Evolutionary conservation across 768 basidiomycete genomes (phyloP), one percentile per base, ranked within the genome.

Genomic region (Leccinellum rugosiceps): DNA sequence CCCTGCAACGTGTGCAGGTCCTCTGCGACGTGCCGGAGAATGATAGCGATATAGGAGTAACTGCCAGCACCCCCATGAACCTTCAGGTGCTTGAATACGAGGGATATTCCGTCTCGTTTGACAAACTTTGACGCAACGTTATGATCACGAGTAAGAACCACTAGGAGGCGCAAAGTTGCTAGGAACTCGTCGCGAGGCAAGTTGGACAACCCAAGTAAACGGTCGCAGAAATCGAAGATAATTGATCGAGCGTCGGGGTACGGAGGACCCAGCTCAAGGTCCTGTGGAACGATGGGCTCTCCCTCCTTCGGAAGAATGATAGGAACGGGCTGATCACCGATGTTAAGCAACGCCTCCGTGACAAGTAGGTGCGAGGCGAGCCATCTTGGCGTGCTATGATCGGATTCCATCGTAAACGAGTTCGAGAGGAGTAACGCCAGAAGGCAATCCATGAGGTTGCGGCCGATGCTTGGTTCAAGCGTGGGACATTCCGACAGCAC

Each of bases 1-100:
- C 76, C 77, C 55, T 83, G 80, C 44, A 98, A 69, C 8, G 80
- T 81, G 3, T 74, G 67, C 2, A 78, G 65, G 61, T 94, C 92
- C 73, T 99, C 97, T 50, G 95, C 83, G 52, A 92, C 74, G 68
- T 99, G 97, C 7, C 97, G 88, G n/a, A 98, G 77, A 59, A 98
- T 89, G 65, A 88, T 90, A 43, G 87, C 85, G 53, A 94, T 82
- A 70, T 94, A 92, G 0, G 90, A 85, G 47, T 92, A 92, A 61
- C 86, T 88, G 19, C 88, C 86, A 28, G 78, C 71, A 15, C 86
- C 79, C 0, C 84, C 76, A 5, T 79, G 75, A 17, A 77, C 74
- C 61, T 83, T 83, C 62, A 94, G 77, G 30, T 86, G 83, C 53
- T 80, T 78, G 74, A 96, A 86, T 19, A 97, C 76, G 19, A 78